Base-by-base conservation (phyloP, 129 eudicot genomes). In the Flaveria bidentis region DNA sequence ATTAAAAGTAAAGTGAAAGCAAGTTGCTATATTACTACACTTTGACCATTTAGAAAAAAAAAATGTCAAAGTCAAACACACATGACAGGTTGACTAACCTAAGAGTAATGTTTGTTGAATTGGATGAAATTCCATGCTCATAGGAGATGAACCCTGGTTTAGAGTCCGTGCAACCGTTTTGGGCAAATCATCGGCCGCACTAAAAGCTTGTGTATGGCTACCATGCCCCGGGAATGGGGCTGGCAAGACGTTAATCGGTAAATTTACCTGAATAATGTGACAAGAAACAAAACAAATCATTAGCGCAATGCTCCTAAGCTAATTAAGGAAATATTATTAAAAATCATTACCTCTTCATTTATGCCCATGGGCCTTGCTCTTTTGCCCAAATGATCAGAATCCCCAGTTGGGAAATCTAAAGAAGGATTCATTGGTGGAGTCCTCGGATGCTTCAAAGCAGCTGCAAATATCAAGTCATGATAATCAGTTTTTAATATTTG, bases 101-200 rank as follows among this genome's bases (percentile, higher is more conserved):
- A 93, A 80, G 67, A 93, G 96, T 67, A 90, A 72, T 9, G 96
- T 90, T 62, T 88, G 95, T 57, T 93, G 94, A 41, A 71, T 69
- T 23, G 98, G 98, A 82, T 93, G 98, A 74, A 88, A 93, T 83
- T 93, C 98, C 96, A 93, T 90, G 90, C 94, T 93, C 96, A 84
- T 93, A 64, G 93, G 92, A 83, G 96, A 86, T 20, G 98, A 93
- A 44, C 96, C 98, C 85, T 93, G 98, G 82, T 82, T 93, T 66
- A 93, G 71, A 73, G 85, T 88, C 33, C 94, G 82, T 55, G 86
- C 95, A 53, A 90, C 96, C 22, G 87, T 88, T 60, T 90, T 93
- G 52, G 98, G 98, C 78, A 93, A 80, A 76, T 93, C 98, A 82
- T 90, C 98, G 2, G 88, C 86, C 6, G 90, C 83, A 56, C 51